Base-by-base conservation (phyloP, 2,329 filamentous ascomycete genomes). In the Raffaelea albimanens region DNA sequence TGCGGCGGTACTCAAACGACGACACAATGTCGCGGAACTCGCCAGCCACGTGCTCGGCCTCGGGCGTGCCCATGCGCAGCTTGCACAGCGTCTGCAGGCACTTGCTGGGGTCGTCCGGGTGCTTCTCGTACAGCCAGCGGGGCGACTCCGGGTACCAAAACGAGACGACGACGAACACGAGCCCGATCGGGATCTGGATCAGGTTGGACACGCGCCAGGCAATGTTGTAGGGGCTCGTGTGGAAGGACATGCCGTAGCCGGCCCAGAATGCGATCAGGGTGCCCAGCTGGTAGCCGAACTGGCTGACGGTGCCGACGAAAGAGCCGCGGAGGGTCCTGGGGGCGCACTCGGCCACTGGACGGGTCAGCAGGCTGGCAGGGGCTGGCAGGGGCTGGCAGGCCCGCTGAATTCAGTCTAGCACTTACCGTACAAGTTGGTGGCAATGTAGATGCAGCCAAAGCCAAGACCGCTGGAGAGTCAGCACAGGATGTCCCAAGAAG, bases 251-350 rank as follows among this genome's bases (percentile, higher is more conserved):
- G 39, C 45, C 66, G 47, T 68, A 68, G 8, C 67, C 67, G 19
- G 63, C 52, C 64, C 67, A 70, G 52, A 69, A 70, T 4, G 67
- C 65, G 19, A 69, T 68, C 5, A 69, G 57, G 0, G 65, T 67
- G 9, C 67, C 67, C 0, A 70, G 57, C 48, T 69, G 66, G 47
- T 68, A 69, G 18, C 66, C 65, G 43, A 69, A 67, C 54, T 69
- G 45, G 29, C 20, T 46, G 19, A 46, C 45, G 20, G 45, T 46
- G 39, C 45, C 45, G 31, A 46, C 45, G 25, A 46, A 46, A 16
- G 45, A 46, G 31, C 45, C 45, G 8, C 45, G 45, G 14, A 46
- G 31, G 5, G 39, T 46, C 16, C 40, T 25, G 21, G 45, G 45
- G 11, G 45, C 45, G 19, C 45, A 46, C n/a, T 46, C 45, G 8